Evolutionary conservation across 208 protist species (phyloP).

Genomic region (Wallacemonas rigidus): DNA sequence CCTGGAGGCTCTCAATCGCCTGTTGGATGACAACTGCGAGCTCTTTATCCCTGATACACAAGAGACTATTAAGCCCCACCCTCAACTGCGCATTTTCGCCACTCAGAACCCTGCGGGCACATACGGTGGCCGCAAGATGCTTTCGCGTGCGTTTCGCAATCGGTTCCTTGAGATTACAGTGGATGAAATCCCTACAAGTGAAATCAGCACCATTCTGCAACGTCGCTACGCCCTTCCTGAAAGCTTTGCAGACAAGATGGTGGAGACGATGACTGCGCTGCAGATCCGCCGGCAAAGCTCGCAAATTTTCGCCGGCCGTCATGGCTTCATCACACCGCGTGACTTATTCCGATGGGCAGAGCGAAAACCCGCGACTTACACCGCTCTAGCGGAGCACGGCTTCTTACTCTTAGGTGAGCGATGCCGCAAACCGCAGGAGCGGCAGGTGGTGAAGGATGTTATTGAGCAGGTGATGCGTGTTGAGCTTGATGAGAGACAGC

Average conservation of each 20-base stretch:
- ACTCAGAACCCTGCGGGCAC: conserved; percentile 99
- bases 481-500: conserved; percentile 60
- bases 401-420: conserved; percentile 99
- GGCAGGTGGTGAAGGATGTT: conserved; percentile 93
- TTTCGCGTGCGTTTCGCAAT: conserved; percentile 99
- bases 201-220: conserved; percentile 97
- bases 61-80: conserved; percentile 97
- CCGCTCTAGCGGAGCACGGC: conserved; percentile 96
- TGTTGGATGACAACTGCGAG: conserved; percentile 99
- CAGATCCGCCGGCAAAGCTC: conserved; percentile 92
- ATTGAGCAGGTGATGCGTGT: conserved; percentile 81
- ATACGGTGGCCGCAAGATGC: conserved; percentile 97
- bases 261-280: conserved; percentile 96
- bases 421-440: conserved; percentile 94
- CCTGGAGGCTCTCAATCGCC: conserved; percentile 99
- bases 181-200: conserved; percentile 98
- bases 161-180: conserved; percentile 99
- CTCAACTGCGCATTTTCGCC: conserved; percentile 99
- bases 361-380: conserved; percentile 85
- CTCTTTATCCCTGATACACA: conserved; percentile 99
- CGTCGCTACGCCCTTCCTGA: conserved; percentile 94
- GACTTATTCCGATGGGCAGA: conserved; percentile 99
- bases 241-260: conserved; percentile 93
- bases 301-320: conserved; percentile 98
- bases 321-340: conserved; percentile 99